Percentiles rank a stretch among this genome's conserved stretches.
phyloP scores from a whole-genome alignment of 129 eudicot species.

The Chrysanthemum lavandulifolium region DNA sequence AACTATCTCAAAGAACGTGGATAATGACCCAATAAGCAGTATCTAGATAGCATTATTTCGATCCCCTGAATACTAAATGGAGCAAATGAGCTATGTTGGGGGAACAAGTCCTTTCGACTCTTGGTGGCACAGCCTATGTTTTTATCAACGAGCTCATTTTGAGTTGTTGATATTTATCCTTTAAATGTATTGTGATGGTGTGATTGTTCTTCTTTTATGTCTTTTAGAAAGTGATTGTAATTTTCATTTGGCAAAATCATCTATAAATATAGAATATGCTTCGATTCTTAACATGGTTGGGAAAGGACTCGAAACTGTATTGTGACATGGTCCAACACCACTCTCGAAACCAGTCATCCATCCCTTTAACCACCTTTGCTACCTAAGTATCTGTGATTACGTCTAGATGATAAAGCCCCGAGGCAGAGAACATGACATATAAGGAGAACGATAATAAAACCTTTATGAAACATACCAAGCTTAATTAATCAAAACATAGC shows the following conservation, averaged over 20 bases:
- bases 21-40: constrained; percentile 40
- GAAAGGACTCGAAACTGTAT: too few relatives aligned
- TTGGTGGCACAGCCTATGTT: constrained; percentile 20
- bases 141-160: constrained; percentile 10
- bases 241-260: constrained; percentile 1
- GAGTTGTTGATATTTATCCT: constrained; percentile 12
- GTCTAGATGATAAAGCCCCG: too few relatives aligned
- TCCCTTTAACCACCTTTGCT: too few relatives aligned
- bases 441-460: too few relatives aligned
- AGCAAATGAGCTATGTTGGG: constrained; percentile 15
- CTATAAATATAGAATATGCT: constrained; percentile 15
- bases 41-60: constrained; percentile 8
- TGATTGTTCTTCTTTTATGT: constrained; percentile 16
- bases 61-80: not conserved
- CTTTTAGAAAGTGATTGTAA: constrained; percentile 13
- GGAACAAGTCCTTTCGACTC: not conserved
- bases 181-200: constrained; percentile 28
- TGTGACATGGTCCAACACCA: too few relatives aligned
- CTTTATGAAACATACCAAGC: too few relatives aligned
- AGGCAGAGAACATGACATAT: too few relatives aligned
- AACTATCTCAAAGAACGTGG: constrained; percentile 22
- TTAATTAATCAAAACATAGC: too few relatives aligned
- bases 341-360: too few relatives aligned
- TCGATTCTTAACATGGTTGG: not conserved
- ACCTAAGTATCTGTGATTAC: too few relatives aligned